Conservation (phyloP, 306 rosid species). For the Morella rubra region DNA sequence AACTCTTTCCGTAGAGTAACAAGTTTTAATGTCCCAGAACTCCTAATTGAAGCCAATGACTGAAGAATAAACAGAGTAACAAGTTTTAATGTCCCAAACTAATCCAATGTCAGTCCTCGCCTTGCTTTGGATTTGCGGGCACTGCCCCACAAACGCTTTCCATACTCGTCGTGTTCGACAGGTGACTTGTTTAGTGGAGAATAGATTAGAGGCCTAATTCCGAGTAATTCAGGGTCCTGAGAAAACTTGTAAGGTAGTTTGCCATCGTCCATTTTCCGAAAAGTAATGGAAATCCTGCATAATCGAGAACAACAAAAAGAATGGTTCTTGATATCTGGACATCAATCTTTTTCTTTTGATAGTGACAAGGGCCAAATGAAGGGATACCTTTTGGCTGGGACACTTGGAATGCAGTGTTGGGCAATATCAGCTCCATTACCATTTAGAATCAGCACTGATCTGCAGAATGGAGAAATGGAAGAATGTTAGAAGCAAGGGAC, state of each 20-base stretch:
- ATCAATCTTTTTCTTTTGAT: neutral
- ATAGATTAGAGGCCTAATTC: slow-evolving; percentile 30
- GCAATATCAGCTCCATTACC: slow-evolving; percentile 60
- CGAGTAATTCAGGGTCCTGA: slow-evolving; percentile 41
- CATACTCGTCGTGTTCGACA: neutral
- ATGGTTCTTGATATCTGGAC: neutral
- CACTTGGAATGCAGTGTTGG: slow-evolving; percentile 59
- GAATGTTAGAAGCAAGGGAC: no score
- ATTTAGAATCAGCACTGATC: slow-evolving; percentile 53
- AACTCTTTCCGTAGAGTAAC: no score
- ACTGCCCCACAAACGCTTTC: neutral
- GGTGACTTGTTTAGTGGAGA: no score
- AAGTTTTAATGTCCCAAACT: no score
- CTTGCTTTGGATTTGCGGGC: no score
- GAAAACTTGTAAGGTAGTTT: slow-evolving; percentile 44
- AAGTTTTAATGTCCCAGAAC: no score
- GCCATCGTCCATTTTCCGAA: slow-evolving; percentile 53
- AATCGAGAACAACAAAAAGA: neutral
- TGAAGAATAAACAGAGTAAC: no score
- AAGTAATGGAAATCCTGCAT: slow-evolving; percentile 65
- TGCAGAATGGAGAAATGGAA: slow-evolving; percentile 23
- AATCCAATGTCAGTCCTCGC: no score
- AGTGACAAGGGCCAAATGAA: neutral
- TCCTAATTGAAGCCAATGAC: no score
- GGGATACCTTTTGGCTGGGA: slow-evolving; percentile 42